These are phyloP conservation scores for Talaromyces atroroseus DNA, from an alignment of 2,329 filamentous ascomycete genomes.

Conservation along the genomic window DNA sequence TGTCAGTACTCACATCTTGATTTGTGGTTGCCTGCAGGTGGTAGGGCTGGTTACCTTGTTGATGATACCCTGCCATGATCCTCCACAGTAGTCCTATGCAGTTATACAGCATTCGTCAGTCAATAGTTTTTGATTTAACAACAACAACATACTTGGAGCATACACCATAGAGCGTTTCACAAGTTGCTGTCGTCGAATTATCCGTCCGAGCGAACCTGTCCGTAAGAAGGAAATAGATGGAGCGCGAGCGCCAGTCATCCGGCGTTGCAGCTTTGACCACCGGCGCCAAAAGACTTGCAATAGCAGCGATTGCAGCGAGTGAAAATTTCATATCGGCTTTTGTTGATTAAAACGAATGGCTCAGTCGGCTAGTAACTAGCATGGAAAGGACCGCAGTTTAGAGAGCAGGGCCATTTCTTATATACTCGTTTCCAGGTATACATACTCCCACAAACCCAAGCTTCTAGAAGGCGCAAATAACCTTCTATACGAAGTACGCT, in stretches of 20 bases:
- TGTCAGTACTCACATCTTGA: background rate
- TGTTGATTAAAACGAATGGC: background rate
- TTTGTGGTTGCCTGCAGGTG: background rate
- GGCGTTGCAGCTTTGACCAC: slow-evolving; percentile 27
- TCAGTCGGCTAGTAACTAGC: background rate
- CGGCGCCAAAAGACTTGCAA: slow-evolving; percentile 19
- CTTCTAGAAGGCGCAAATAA: too few species aligned
- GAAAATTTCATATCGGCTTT: slow-evolving; percentile 20
- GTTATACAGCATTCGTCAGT: background rate
- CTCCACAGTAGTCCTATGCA: slow-evolving; percentile 38
- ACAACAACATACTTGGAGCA: background rate
- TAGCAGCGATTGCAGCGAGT: slow-evolving; percentile 9
- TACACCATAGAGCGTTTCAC: slow-evolving; percentile 23
- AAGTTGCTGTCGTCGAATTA: slow-evolving; percentile 30
- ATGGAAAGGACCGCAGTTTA: background rate
- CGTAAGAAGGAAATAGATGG: slow-evolving; percentile 43
- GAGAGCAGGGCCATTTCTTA: too few species aligned
- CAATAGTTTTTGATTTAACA: background rate
- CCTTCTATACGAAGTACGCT: too few species aligned
- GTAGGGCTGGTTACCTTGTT: slow-evolving; percentile 23
- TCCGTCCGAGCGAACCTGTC: slow-evolving; percentile 42
- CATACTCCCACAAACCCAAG: too few species aligned
- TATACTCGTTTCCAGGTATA: too few species aligned
- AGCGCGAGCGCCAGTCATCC: slow-evolving; percentile 37
- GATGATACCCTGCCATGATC: slow-evolving; percentile 44